Evolutionary conservation across 768 basidiomycete genomes (phyloP).

Genomic region (Hygrophoropsis aurantiaca): DNA sequence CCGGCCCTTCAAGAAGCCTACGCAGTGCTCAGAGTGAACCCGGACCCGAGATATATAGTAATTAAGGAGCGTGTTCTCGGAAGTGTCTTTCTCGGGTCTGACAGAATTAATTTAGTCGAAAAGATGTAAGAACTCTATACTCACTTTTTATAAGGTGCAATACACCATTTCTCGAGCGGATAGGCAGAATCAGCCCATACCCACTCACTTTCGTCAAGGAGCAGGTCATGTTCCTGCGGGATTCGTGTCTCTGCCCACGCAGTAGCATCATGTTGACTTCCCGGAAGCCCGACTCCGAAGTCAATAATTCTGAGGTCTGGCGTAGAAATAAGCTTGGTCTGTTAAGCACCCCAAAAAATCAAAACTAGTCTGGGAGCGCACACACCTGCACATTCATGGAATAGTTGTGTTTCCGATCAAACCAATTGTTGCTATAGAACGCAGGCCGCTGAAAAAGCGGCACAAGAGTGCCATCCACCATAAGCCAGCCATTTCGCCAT

Average conservation of each 20-base stretch:
- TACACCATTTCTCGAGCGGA: slow-evolving; percentile 28
- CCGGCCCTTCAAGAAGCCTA: slow-evolving; percentile 12
- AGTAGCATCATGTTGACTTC: slow-evolving; percentile 33
- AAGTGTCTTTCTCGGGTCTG: slow-evolving; percentile 7
- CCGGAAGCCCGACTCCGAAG: slow-evolving; percentile 29
- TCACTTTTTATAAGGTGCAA: slow-evolving; percentile 30
- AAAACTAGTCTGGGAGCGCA: background rate
- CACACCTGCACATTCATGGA: slow-evolving; percentile 24
- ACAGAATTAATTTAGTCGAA: too few relatives aligned
- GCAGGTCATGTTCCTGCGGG: slow-evolving; percentile 14
- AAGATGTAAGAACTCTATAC: background rate
- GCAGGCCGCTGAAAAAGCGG: slow-evolving; percentile 30
- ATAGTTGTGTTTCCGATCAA: slow-evolving; percentile 30
- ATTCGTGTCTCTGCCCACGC: slow-evolving; percentile 30
- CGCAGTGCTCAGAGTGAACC: slow-evolving; percentile 8
- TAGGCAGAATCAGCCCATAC: slow-evolving; percentile 42
- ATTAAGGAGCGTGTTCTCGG: slow-evolving; percentile 1
- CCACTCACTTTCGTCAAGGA: slow-evolving; percentile 20
- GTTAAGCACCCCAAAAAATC: background rate
- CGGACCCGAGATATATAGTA: slow-evolving; percentile 5
- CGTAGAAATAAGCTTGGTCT: slow-evolving; percentile 12
- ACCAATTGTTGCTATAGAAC: slow-evolving; percentile 35
- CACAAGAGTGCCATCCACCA: slow-evolving; percentile 25
- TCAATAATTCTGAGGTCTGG: slow-evolving; percentile 27
- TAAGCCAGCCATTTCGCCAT: slow-evolving; percentile 18